Percentiles rank a stretch among this genome's conserved stretches.
These are phyloP conservation scores for Pseudoperonospora humuli DNA, from an alignment of 352 stramenopile species.

Conservation along the genomic window DNA sequence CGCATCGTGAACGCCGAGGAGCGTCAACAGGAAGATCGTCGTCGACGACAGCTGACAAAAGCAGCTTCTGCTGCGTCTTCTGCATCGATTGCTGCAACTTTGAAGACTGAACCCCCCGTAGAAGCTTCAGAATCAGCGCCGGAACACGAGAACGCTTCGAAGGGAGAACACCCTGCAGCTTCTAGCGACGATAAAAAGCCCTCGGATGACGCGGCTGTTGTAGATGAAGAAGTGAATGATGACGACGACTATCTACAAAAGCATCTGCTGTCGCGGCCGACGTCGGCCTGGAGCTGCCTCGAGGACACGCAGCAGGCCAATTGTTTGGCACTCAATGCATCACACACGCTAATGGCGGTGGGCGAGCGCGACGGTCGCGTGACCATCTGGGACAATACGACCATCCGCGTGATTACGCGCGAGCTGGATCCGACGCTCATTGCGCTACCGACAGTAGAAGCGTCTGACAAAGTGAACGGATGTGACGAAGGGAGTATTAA, in stretches of 20 bases:
- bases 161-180: background rate
- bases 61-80: conserved; percentile 4
- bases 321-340: conserved; percentile 58
- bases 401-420: conserved; percentile 65
- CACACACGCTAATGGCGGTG: conserved; percentile 57
- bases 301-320: conserved; percentile 73
- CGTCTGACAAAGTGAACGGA: background rate
- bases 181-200: background rate
- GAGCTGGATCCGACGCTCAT: conserved; percentile 70
- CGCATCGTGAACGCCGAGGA: conserved; percentile 26
- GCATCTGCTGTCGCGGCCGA: conserved; percentile 45
- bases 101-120: background rate
- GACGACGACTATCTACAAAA: conserved; percentile 52
- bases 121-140: conserved; percentile 1
- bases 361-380: conserved; percentile 72
- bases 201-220: background rate
- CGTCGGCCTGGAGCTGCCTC: conserved; percentile 46
- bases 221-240: conserved; percentile 24
- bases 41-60: conserved; percentile 18
- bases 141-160: background rate
- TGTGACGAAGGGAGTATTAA: background rate
- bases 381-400: conserved; percentile 81
- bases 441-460: conserved; percentile 24
- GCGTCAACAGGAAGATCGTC: conserved; percentile 17
- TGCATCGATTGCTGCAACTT: conserved; percentile 1